A percentile compares a stretch with the other conserved stretches of the same genome.
These are phyloP conservation scores for Colletotrichum somersetense DNA, from an alignment of 2,329 filamentous ascomycete species.

Conservation along the genomic window DNA sequence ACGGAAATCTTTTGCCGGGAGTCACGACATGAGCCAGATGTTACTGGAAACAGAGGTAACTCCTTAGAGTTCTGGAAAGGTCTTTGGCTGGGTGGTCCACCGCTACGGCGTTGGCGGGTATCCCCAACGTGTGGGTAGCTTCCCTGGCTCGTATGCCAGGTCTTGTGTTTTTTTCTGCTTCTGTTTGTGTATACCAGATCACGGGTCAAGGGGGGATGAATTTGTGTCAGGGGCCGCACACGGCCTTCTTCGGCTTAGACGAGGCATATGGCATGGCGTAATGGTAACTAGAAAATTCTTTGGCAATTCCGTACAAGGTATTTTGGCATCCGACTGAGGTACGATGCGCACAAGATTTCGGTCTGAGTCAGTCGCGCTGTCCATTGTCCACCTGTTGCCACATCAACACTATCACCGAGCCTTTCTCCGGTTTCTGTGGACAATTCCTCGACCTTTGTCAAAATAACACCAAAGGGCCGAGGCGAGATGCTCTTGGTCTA, in stretches of 20 bases:
- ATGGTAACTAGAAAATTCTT: slow-evolving; percentile 36
- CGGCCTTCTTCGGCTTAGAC: slow-evolving; percentile 24
- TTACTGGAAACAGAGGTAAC: neutral
- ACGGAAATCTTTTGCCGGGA: neutral
- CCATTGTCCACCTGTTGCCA: neutral
- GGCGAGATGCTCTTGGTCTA: slow-evolving; percentile 25
- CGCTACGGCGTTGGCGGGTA: slow-evolving; percentile 21
- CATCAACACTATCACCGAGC: neutral
- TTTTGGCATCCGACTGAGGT: neutral
- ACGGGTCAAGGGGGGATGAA: slow-evolving; percentile 12
- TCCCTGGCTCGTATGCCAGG: slow-evolving; percentile 13
- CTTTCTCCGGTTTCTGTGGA: neutral
- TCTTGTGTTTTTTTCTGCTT: slow-evolving; percentile 18
- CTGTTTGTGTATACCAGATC: slow-evolving; percentile 38
- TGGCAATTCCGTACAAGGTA: neutral
- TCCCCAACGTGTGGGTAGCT: slow-evolving; percentile 31
- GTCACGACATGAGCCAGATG: neutral
- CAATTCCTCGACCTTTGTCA: neutral
- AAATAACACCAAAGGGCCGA: slow-evolving; percentile 18
- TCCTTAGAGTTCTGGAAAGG: slow-evolving; percentile 11
- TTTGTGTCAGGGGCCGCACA: slow-evolving; percentile 15
- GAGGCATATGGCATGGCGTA: slow-evolving; percentile 38
- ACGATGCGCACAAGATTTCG: neutral
- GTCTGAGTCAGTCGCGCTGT: too few relatives aligned
- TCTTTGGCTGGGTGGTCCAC: neutral